Evolutionary conservation across 2,329 filamentous ascomycete species (phyloP).

Genomic region (Fusarium chaquense): DNA sequence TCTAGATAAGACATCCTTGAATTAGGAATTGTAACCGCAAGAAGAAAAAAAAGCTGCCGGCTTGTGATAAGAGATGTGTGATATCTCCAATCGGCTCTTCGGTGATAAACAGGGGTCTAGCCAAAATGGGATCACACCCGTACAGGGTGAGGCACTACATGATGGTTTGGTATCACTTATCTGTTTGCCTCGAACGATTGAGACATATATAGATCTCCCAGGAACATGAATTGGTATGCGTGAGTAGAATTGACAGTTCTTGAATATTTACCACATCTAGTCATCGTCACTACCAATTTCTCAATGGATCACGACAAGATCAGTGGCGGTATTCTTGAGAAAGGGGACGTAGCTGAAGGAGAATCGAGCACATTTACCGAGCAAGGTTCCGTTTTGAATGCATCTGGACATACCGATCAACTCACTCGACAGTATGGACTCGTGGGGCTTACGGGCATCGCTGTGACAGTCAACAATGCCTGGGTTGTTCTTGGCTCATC

Average conservation of each 20-base stretch:
- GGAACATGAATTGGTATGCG: accelerated
- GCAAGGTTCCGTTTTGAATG: conserved; percentile 25
- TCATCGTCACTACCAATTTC: background rate
- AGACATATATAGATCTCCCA: background rate
- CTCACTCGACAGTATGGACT: conserved; percentile 44
- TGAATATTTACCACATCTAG: background rate
- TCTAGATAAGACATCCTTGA: conserved; percentile 36
- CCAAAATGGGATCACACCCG: conserved; percentile 14
- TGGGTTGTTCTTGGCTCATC: conserved; percentile 46
- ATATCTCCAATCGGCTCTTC: conserved; percentile 7
- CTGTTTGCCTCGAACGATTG: background rate
- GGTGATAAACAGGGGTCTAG: conserved; percentile 27
- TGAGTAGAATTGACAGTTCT: background rate
- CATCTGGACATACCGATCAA: conserved; percentile 41
- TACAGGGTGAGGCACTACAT: background rate
- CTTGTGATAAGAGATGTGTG: conserved; percentile 8
- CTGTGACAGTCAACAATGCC: conserved; percentile 46
- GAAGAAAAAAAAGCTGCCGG: background rate
- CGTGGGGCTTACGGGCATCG: conserved; percentile 43
- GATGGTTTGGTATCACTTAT: conserved; percentile 3
- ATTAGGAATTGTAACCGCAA: background rate
- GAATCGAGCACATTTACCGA: conserved; percentile 27
- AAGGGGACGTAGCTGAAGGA: conserved; percentile 15
- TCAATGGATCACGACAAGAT: conserved; percentile 27
- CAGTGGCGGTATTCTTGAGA: conserved; percentile 12